Base-by-base conservation (phyloP, 768 basidiomycete species). In the Leccinum rimulosum region DNA sequence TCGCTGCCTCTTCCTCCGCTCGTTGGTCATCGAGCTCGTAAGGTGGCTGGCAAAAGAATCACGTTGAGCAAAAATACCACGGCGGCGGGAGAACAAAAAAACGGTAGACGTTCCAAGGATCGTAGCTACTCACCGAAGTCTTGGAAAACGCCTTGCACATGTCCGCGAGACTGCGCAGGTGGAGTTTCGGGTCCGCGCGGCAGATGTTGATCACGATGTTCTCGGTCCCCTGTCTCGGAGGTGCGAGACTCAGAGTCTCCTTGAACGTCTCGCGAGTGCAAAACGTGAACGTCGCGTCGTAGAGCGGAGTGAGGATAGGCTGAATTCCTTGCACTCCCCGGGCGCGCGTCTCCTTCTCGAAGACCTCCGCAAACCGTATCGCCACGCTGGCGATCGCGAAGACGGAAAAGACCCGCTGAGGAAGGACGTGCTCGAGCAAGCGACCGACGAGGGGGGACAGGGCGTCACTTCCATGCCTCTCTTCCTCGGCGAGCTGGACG, bases 61-160 rank as follows among this genome's bases (percentile, higher is more conserved):
- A 15, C 0, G 25, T 27, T 49, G 25, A 49, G 25, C 9, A 14
- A 12, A 3, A 40, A 35, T 27, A 43, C 35, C 40, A 43, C 2
- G 10, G 10, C n/a, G 5, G 10, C 40, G 9, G n/a, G 40, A n/a
- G 40, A 25, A n/a, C n/a, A 10, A 40, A 40, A 40, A 40, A 40
- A 40, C 1, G 40, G 40, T 40, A 40, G n/a, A 40, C n/a, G 40
- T 10, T 40, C 15, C 36, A 38, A 38, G 15, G 14, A n/a, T 8
- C 3, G 17, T n/a, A 40, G 17, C 38, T 19, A 66, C 85, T 67
- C 63, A 89, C 89, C 14, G 87, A 85, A 22, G 81, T 82, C 6
- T 66, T 66, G 0, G 89, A 83, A 62, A 92, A 92, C 0, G 70
- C 76, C 51, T 74, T 72, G 66, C 84, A 86, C 1, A 88, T 68